Base-by-base conservation (phyloP, 2,329 filamentous ascomycete genomes). In the Colletotrichum sansevieriae region DNA sequence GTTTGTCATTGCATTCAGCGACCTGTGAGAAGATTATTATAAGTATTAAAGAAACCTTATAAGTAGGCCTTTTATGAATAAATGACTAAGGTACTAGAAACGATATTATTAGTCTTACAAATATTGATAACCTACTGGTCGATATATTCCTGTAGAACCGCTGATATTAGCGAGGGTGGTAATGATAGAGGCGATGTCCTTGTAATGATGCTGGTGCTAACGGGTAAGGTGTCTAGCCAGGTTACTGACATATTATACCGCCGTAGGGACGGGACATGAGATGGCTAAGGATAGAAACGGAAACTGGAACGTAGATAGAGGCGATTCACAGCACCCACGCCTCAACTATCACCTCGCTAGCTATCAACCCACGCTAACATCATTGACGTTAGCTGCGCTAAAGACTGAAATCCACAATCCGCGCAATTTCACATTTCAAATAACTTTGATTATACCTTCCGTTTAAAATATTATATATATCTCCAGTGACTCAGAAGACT, bases 401-500 rank as follows among this genome's bases (percentile, higher is more conserved):
- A 44, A 44, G 41, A 44, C 41, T 2, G 41, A 44, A 44, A 44
- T 44, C 41, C 13, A 44, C 41, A 44, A 44, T n/a, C 41, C 0
- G 41, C 41, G 4, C 0, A 0, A 13, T 44, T 43, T n/a, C 41
- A 44, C 1, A 15, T 44, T 44, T 44, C 41, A 44, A 44, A n/a
- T 8, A n/a, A 44, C 0, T 1, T 2, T 8, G 6, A 44, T 44
- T 5, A 44, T 0, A 44, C 41, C 13, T 44, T 8, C 41, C 4
- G 10, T 44, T n/a, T 0, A 0, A 44, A 44, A 44, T n/a, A n/a
- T 44, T 0, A n/a, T 44, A n/a, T 3, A 44, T 0, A 44, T 44
- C 0, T 44, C 41, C 2, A 9, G 13, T 2, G 13, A 44, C 41
- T 0, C 13, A 3, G 41, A 2, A n/a, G 1, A n/a, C 0, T 44